Conservation (phyloP, 345 rosid species). For the Melastoma malabathricum region DNA sequence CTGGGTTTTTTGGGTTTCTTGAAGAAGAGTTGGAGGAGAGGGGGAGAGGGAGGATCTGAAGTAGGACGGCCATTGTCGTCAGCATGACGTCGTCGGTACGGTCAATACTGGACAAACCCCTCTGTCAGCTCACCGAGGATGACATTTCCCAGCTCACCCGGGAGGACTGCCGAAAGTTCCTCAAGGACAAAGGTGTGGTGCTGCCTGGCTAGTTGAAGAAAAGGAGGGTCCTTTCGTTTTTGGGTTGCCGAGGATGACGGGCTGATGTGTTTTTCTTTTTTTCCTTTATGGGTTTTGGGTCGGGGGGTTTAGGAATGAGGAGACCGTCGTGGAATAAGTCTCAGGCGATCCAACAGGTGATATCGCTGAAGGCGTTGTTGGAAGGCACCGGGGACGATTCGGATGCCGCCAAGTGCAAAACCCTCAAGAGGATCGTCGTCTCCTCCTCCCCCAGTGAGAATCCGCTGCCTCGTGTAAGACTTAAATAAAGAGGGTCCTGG, state of each 20-base stretch:
- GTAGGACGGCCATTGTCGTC: conserved; percentile 18
- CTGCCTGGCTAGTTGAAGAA: too few relatives aligned
- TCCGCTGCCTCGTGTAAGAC: conserved; percentile 29
- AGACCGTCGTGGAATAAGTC: conserved; percentile 97
- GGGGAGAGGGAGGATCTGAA: too few relatives aligned
- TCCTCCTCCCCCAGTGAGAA: conserved; percentile 20
- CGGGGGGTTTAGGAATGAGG: conserved; percentile 59
- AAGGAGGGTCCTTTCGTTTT: too few relatives aligned
- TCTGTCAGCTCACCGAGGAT: conserved; percentile 68
- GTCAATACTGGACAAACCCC: conserved; percentile 68
- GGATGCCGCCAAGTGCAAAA: conserved; percentile 30
- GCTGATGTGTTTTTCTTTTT: neutral
- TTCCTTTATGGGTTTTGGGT: conserved; percentile 32
- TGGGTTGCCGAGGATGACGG: too few relatives aligned
- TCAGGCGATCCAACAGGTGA: conserved; percentile 94
- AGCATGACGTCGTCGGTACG: conserved; percentile 42
- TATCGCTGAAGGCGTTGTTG: conserved; percentile 70
- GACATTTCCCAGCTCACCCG: conserved; percentile 98
- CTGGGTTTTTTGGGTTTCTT: too few relatives aligned
- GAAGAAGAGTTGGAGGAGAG: too few relatives aligned
- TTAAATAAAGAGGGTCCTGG: neutral
- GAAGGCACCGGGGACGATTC: conserved; percentile 59
- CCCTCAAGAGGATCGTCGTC: conserved; percentile 48
- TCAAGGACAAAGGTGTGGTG: conserved; percentile 61
- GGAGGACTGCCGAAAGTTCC: conserved; percentile 87